Conservation (phyloP, 169 alveolate genomes). For the Eimeria falciformis region DNA sequence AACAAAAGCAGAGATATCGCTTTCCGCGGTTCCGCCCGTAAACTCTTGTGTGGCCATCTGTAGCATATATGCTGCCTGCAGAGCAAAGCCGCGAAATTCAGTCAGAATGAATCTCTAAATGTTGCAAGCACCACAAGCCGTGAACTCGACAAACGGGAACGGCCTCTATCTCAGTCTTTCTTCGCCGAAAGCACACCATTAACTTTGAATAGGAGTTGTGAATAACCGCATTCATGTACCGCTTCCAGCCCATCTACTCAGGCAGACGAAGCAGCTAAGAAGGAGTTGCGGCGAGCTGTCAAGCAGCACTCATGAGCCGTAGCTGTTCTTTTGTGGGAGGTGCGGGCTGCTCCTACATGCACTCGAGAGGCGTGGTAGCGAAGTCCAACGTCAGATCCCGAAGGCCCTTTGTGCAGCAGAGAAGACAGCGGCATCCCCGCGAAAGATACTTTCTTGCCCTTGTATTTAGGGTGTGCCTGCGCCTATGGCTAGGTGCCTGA, state of each 20-base stretch:
- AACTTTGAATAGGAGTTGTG: neutral
- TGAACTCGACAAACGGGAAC: neutral
- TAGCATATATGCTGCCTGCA: neutral
- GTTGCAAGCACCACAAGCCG: too few species aligned
- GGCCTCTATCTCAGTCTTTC: constrained; percentile 13
- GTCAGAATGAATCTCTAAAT: too few species aligned
- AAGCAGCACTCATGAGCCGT: neutral
- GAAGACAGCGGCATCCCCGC: too few species aligned
- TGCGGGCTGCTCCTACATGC: too few species aligned
- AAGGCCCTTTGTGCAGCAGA: neutral
- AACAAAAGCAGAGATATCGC: neutral
- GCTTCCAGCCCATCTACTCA: neutral
- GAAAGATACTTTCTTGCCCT: too few species aligned
- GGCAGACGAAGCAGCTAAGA: neutral
- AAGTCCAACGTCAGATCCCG: neutral
- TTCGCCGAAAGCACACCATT: neutral
- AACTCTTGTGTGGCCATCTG: neutral
- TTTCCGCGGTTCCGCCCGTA: neutral
- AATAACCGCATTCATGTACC: too few species aligned
- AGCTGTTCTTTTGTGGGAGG: neutral
- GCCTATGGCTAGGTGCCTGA: too few species aligned
- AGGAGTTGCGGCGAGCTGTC: neutral
- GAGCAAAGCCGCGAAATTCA: neutral
- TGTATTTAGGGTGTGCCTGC: too few species aligned
- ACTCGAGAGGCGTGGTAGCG: neutral